Evolutionary conservation across 306 rosid genomes (phyloP).

Genomic region (cucumber (Cucumis sativus)): Cucumber_9930_V3 NC_026657.2:29292501-29293000

Average conservation of each 20-base stretch:
- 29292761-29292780: not conserved
- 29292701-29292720: slow-evolving; percentile 58
- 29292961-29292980: slow-evolving; percentile 34
- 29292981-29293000: slow-evolving; percentile 47
- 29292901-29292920: slow-evolving; percentile 23
- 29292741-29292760: not conserved
- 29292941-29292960: slow-evolving; percentile 20
- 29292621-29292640: slow-evolving; percentile 45
- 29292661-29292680: slow-evolving; percentile 49
- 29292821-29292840: slow-evolving; percentile 77
- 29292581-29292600: slow-evolving; percentile 14
- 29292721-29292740: slow-evolving; percentile 19
- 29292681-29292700: slow-evolving; percentile 85
- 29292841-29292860: slow-evolving; percentile 30
- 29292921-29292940: slow-evolving; percentile 14
- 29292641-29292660: slow-evolving; percentile 42
- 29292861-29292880: slow-evolving; percentile 20
- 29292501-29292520: slow-evolving; percentile 93
- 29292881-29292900: slow-evolving; percentile 19
- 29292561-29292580: not conserved
- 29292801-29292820: slow-evolving; percentile 34
- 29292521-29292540: slow-evolving; percentile 61
- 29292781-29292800: not conserved
- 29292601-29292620: slow-evolving; percentile 11
- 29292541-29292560: not conserved